These are phyloP conservation scores for Blumeria graminis DNA, from an alignment of 2,329 filamentous ascomycete species.

Conservation along the genomic window DNA sequence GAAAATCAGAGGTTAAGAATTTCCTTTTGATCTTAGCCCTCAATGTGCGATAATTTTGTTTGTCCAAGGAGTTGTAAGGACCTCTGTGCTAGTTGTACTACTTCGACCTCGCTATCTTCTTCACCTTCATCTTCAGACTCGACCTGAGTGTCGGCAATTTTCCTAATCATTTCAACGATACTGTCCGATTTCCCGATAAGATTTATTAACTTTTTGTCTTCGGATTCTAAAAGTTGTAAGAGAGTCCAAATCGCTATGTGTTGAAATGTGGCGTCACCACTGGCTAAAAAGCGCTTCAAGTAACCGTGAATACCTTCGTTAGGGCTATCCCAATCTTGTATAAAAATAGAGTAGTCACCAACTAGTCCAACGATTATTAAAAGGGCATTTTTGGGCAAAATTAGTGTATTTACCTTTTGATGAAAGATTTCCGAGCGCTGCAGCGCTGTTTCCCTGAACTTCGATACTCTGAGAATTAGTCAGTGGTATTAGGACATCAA, in stretches of 20 bases:
- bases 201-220: conserved; percentile 69
- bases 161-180: conserved; percentile 75
- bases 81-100: conserved; percentile 70
- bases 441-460: conserved; percentile 93
- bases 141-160: conserved; percentile 70
- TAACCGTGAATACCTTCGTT: conserved; percentile 92
- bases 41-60: conserved; percentile 48
- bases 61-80: conserved; percentile 72
- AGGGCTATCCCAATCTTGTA: conserved; percentile 79
- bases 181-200: conserved; percentile 78
- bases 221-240: conserved; percentile 82
- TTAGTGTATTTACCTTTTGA: conserved; percentile 57
- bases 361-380: conserved; percentile 26
- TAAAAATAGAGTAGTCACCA: conserved; percentile 88
- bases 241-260: conserved; percentile 98
- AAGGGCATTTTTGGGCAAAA: too few relatives aligned
- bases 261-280: conserved; percentile 90
- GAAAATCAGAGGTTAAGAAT: conserved; percentile 2
- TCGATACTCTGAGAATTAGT: conserved; percentile 93
- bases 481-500: conserved; percentile 84
- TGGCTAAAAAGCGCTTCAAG: conserved; percentile 73
- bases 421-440: conserved; percentile 81
- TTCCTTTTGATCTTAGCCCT: conserved; percentile 23
- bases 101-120: conserved; percentile 80
- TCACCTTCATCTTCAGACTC: conserved; percentile 70